Conservation (phyloP, 2,329 filamentous ascomycete species). For the Cladosporium sp. region DNA sequence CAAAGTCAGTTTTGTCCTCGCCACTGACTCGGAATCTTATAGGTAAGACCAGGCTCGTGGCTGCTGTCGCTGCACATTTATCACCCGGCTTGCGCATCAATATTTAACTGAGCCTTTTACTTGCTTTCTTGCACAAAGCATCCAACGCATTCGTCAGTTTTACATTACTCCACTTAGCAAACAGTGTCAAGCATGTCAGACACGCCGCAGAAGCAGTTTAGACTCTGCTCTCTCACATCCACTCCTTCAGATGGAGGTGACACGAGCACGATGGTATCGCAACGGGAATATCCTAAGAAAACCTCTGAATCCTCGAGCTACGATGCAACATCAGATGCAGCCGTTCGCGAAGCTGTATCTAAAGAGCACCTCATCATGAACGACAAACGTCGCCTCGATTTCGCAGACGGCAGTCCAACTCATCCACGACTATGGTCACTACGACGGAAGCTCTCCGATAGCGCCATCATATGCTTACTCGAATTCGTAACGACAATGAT, state of each 20-base stretch:
- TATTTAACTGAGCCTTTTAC: not conserved
- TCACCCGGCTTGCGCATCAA: too few species aligned
- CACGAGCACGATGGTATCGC: too few species aligned
- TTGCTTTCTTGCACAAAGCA: not conserved
- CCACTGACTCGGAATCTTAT: too few species aligned
- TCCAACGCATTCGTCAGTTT: not conserved
- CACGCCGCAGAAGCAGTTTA: not conserved
- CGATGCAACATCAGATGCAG: not conserved
- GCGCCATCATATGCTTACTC: constrained; percentile 21
- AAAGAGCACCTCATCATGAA: constrained; percentile 3
- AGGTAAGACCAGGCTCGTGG: too few species aligned
- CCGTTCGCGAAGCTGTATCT: not conserved
- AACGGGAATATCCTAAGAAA: not conserved
- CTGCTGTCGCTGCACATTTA: too few species aligned
- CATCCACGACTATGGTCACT: constrained; percentile 17
- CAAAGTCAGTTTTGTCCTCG: too few species aligned
- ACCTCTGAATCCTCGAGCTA: not conserved
- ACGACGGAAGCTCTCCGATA: constrained; percentile 18
- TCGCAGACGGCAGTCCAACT: constrained; percentile 12
- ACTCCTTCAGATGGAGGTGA: not conserved
- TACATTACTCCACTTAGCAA: not conserved
- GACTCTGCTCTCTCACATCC: not conserved
- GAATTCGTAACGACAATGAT: constrained; percentile 19
- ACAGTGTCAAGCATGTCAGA: not conserved
- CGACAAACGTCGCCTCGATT: constrained; percentile 18